Evolutionary conservation across 805 yeast species (phyloP), one percentile per base, ranked within the genome.

Genomic region (Metschnikowia similis): DNA sequence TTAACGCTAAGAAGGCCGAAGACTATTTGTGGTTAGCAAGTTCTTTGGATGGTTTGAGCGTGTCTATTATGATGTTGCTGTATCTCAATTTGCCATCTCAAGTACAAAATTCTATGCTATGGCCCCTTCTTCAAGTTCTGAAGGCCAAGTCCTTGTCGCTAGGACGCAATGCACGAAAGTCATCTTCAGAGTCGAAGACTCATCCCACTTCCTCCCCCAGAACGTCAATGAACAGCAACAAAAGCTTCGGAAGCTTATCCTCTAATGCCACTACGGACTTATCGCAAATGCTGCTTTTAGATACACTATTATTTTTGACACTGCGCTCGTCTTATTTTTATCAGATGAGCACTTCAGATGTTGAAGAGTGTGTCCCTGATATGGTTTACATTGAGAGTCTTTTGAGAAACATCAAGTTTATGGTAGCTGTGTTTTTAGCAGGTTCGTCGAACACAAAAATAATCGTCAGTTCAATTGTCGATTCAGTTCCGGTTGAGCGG

Each of bases 1-100:
- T 71, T 2, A 68, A 77, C 26, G 67, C 89, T 48, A 82, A 81
- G 52, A 73, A 79, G 10, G 73, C 84, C 2, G 82, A 82, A 45
- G 99, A 94, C 63, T 79, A 80, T 58, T 69, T 94, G 8, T 94
- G 98, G 98, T 74, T 89, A 11, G 98, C 85, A 0, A 84, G 92
- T 29, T 82, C 96, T 0, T 63, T 92, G n/a, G 97, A 90, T 57
- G 89, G 91, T 0, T 69, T 90, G 9, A 86, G 85, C 0, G 81
- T 88, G 0, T 80, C 87, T 51, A 64, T 85, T 37, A 64, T 85
- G 5, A 65, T 90, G 48, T 70, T 88, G 44, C 75, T 84, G 10
- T 82, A 74, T 57, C 64, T 85, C 13, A 82, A 77, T 28, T 69
- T 75, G 2, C 77, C 83, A 0, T 77, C 76, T 50, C 81, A 75